Base-by-base conservation (phyloP, 345 rosid genomes). In the Eutrema heterophyllum region DNA sequence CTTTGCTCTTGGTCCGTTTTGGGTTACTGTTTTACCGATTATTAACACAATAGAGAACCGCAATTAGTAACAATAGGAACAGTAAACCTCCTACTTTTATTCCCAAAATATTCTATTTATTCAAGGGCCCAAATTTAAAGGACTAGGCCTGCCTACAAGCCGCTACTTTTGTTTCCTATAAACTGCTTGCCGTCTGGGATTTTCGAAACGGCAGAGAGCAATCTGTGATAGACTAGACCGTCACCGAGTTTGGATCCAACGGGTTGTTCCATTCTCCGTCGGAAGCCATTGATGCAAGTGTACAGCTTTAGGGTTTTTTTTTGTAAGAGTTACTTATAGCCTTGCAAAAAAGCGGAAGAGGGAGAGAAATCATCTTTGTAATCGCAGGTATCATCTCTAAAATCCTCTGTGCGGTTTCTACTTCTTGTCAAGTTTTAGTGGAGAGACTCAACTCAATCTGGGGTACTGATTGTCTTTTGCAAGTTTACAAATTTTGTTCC, bases 131-230 rank as follows among this genome's bases (percentile, higher is more conserved):
- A 53, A 40, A 27, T 18, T 52, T 9, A 39, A 39, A 67, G 49
- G n/a, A 41, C 27, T 53, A 52, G 18, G 72, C 62, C 61, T 15
- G 35, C 7, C 60, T 39, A 7, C 29, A 4, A 45, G 29, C 26
- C 26, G 15, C 38, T n/a, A 15, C 53, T n/a, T 64, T 45, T 35
- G 15, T 64, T 45, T n/a, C 12, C 15, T 18, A 24, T 1, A 18
- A 32, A 66, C 70, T n/a, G 72, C 63, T 29, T 68, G 72, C 63
- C 62, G 61, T 68, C 54, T 15, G 24, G 50, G n/a, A 29, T 9
- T 32, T 7, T 6, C 4, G 15, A 64, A 63, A 63, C 70, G 46
- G 70, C 46, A 65, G 46, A 48, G 41, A 32, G 53, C 15, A 39
- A 40, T 30, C 35, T 61, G 50, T 41, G 13, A 62, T 26, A 41